phyloP scores from a whole-genome alignment of 2,329 filamentous ascomycete genomes.

The Neofusicoccum kwambonambiense region DNA sequence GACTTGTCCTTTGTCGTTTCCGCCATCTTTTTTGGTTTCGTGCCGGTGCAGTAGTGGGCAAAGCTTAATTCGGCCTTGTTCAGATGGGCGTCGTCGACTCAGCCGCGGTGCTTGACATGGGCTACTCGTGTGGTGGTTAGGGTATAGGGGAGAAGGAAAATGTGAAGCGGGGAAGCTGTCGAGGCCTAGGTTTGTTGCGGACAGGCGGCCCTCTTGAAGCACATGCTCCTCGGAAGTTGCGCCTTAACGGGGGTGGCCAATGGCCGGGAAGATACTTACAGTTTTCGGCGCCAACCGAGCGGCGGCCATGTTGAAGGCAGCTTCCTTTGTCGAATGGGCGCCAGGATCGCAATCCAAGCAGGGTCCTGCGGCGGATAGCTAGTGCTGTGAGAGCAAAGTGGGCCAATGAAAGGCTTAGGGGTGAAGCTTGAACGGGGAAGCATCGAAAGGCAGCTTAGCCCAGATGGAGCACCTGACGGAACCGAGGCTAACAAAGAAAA shows the following conservation, averaged over 20 bases:
- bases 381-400: background rate
- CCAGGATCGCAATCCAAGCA: background rate
- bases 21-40: background rate
- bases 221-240: conserved; percentile 12
- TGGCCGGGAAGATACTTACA: conserved; percentile 3
- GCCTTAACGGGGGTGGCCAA: background rate
- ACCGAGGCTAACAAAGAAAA: conserved; percentile 3
- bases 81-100: background rate
- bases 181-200: conserved; percentile 4
- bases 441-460: background rate
- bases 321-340: conserved; percentile 4
- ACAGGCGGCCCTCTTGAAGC: conserved; percentile 2
- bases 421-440: background rate
- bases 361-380: conserved; percentile 5
- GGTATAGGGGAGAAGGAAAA: background rate
- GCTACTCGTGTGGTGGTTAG: background rate
- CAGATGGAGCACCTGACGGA: background rate
- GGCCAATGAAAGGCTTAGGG: background rate
- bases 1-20: background rate
- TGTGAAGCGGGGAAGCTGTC: conserved; percentile 2
- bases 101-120: background rate
- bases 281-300: conserved; percentile 8
- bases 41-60: background rate
- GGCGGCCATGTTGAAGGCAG: background rate
- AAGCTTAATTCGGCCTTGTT: background rate